These are phyloP conservation scores for Penicillium sp. DNA, from an alignment of 2,329 filamentous ascomycete species.

Conservation along the genomic window DNA sequence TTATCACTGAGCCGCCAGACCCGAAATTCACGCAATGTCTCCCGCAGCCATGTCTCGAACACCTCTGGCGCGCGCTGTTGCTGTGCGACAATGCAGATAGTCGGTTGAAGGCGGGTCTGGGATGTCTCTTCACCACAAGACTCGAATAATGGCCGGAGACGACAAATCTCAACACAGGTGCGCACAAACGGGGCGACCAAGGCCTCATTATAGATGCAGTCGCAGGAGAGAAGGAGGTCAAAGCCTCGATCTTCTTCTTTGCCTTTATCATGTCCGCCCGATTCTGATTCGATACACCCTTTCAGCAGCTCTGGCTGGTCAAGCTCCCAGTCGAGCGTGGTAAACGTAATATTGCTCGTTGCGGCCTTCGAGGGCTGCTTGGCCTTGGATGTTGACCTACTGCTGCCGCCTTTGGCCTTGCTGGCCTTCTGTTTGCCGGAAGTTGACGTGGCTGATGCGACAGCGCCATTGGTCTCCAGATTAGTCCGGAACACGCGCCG, in stretches of 20 bases:
- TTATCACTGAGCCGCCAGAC: constrained; percentile 75
- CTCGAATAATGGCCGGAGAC: constrained; percentile 49
- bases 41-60: constrained; percentile 76
- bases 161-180: constrained; percentile 75
- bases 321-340: constrained; percentile 79
- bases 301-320: constrained; percentile 43
- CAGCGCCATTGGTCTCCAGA: constrained; percentile 52
- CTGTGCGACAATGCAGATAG: constrained; percentile 81
- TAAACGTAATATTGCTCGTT: constrained; percentile 55
- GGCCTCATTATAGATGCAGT: constrained; percentile 94
- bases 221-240: constrained; percentile 78
- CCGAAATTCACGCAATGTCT: constrained; percentile 66
- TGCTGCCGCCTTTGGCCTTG: constrained; percentile 13
- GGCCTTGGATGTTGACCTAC: constrained; percentile 7
- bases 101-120: constrained; percentile 41
- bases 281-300: constrained; percentile 33
- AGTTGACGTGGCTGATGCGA: background rate
- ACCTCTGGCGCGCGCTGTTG: constrained; percentile 84
- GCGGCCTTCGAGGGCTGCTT: constrained; percentile 3
- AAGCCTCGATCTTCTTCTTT: constrained; percentile 52
- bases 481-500: constrained; percentile 76
- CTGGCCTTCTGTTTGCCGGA: constrained; percentile 6
- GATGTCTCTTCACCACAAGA: constrained; percentile 14
- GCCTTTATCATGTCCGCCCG: constrained; percentile 13
- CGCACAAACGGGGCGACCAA: constrained; percentile 80